These are phyloP conservation scores for Xylaria longipes DNA, from an alignment of 495 filamentous ascomycete species.

Conservation along the genomic window DNA sequence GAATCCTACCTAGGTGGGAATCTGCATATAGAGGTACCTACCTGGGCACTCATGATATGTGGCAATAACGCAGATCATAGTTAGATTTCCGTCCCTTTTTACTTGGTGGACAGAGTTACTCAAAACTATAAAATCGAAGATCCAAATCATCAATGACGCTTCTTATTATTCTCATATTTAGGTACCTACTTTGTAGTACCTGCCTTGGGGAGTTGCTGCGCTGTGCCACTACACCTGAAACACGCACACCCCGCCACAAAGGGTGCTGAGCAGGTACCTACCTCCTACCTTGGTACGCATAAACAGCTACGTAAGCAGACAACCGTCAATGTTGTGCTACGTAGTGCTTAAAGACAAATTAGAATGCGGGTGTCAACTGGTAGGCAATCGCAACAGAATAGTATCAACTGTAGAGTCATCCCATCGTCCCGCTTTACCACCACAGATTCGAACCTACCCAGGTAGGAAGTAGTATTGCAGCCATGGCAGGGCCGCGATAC, in stretches of 20 bases:
- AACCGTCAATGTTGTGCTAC: too few relatives aligned
- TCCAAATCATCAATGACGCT: background rate
- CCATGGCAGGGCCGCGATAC: background rate
- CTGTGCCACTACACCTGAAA: background rate
- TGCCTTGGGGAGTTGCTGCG: background rate
- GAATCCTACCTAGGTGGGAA: too few relatives aligned
- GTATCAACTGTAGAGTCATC: background rate
- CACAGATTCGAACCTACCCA: background rate
- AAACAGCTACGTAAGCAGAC: too few relatives aligned
- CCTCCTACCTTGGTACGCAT: too few relatives aligned
- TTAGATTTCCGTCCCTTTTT: too few relatives aligned
- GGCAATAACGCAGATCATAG: too few relatives aligned
- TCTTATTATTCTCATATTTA: too few relatives aligned
- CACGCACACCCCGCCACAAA: background rate
- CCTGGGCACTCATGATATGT: too few relatives aligned
- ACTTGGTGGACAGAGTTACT: background rate
- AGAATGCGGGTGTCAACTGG: background rate
- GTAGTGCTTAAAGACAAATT: background rate
- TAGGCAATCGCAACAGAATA: background rate
- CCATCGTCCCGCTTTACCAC: background rate
- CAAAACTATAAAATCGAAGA: background rate
- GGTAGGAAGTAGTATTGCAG: background rate
- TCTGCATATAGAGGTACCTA: too few relatives aligned
- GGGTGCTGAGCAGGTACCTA: too few relatives aligned
- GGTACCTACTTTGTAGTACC: background rate